Evolutionary conservation across 73 alveolate species (phyloP).

Genomic region (Stentor coeruleus): DNA sequence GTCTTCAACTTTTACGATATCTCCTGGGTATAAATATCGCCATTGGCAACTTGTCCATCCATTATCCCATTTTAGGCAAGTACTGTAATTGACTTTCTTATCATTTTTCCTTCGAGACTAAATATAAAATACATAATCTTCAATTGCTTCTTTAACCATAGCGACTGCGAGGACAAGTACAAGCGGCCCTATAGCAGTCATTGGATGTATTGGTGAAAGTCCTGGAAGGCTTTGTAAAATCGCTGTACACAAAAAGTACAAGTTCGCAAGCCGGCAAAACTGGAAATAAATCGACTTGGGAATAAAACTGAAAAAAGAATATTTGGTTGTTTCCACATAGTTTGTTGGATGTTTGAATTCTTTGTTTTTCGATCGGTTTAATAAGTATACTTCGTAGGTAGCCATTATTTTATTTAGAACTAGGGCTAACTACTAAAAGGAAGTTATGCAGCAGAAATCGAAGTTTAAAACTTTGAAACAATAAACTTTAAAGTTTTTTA

Average conservation of each 20-base stretch:
- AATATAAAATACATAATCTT: slow-evolving; percentile 71
- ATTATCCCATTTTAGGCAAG: slow-evolving; percentile 5
- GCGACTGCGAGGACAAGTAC: slow-evolving; percentile 92
- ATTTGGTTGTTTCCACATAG: slow-evolving; percentile 78
- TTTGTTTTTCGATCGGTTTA: not conserved
- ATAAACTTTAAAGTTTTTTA: too few species aligned
- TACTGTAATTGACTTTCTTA: slow-evolving; percentile 29
- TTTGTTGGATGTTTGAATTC: slow-evolving; percentile 38
- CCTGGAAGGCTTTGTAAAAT: slow-evolving; percentile 71
- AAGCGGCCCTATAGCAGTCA: slow-evolving; percentile 94
- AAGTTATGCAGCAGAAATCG: too few species aligned
- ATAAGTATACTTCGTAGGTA: slow-evolving; percentile 1
- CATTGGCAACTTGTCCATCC: not conserved
- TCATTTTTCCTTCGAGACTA: slow-evolving; percentile 44
- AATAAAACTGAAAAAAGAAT: slow-evolving; percentile 53
- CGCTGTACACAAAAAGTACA: slow-evolving; percentile 72
- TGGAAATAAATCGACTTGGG: slow-evolving; percentile 59
- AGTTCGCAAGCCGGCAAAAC: slow-evolving; percentile 73
- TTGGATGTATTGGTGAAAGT: slow-evolving; percentile 87
- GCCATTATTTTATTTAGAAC: too few species aligned
- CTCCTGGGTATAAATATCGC: slow-evolving; percentile 77
- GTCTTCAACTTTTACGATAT: slow-evolving; percentile 70
- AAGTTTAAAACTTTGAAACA: too few species aligned
- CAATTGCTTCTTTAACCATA: slow-evolving; percentile 91
- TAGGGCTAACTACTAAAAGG: too few species aligned